Base-by-base conservation (phyloP, 2,329 filamentous ascomycete species). In the Pezicula neosporulosa region DNA sequence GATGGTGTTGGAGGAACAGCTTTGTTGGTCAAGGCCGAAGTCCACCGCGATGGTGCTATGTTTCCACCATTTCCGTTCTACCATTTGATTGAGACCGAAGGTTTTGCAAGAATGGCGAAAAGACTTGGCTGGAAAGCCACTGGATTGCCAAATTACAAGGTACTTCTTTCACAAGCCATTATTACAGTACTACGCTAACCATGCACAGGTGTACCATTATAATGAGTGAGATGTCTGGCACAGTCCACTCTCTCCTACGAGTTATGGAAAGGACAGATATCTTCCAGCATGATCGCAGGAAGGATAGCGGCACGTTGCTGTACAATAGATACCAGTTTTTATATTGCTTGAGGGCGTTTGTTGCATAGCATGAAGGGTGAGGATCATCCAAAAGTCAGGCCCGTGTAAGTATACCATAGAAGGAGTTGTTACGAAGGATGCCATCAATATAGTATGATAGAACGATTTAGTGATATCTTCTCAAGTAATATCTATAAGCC, bases 1-100 rank as follows among this genome's bases (percentile, higher is more conserved):
- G 94, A 99, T 67, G 94, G 94, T 46, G 94, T 99, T 3, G 94
- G 94, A 50, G 94, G 94, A 35, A 95, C 93, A 1, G 89, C 92
- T 2, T 75, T 99, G 57, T 75, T 99, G 64, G 94, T 99, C 54
- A 97, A 96, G 75, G 94, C 92, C 2, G 92, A 97, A 53, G 94
- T 99, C 21, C 94, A 99, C 68, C 84, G 94, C 24, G 94, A 99
- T 65, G 94, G 94, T 18, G 93, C 94, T 67, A 99, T 97, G 93
- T 99, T 99, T 73, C 94, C 94, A 16, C 83, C 94, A 0, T 99
- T 99, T 67, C 73, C 93, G 3, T 99, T 99, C 67, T 97, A 97
- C 68, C 88, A 99, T 70, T 77, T 99, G 54, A 95, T 99, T 55
- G 94, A 99, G 76, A 97, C 94, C 0, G 94, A 99, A 66, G 94